These are phyloP conservation scores for Acanthamoeba castellanii DNA, from an alignment of 208 protist species.

Conservation along the genomic window DNA sequence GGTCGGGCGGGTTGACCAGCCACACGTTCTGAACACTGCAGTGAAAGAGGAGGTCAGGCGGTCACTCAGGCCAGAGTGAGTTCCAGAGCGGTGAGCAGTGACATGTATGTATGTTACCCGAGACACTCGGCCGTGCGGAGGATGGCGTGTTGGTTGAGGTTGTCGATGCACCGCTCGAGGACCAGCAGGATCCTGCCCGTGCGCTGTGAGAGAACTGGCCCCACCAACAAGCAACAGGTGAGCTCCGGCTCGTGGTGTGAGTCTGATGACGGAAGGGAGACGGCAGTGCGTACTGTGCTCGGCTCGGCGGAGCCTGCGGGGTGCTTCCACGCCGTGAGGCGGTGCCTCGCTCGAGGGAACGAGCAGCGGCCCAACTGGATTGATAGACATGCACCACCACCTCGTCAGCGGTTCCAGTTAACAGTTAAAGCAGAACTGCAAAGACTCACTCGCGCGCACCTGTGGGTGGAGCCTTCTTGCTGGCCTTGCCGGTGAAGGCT, in stretches of 20 bases:
- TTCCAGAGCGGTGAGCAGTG: no score
- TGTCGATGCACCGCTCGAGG: constrained; percentile 76
- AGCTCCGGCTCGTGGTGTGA: neutral
- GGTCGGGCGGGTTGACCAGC: constrained; percentile 28
- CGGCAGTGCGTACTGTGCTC: neutral
- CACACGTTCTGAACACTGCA: constrained; percentile 49
- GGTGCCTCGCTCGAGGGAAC: neutral
- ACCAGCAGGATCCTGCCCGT: constrained; percentile 77
- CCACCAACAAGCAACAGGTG: neutral
- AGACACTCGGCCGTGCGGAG: constrained; percentile 79
- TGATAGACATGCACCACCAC: no score
- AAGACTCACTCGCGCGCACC: neutral
- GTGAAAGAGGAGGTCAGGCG: neutral
- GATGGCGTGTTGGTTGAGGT: constrained; percentile 79
- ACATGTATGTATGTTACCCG: constrained; percentile 37
- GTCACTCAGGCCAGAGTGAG: no score
- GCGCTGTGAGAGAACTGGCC: constrained; percentile 70
- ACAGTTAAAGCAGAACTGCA: neutral
- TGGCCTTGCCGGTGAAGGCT: constrained; percentile 27
- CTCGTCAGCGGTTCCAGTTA: neutral
- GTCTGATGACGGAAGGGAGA: neutral
- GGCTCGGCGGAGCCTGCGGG: constrained; percentile 16
- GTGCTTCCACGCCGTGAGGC: neutral
- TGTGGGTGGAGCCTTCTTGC: neutral
- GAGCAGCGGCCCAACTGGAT: neutral